Evolutionary conservation across 306 rosid genomes (phyloP).

Genomic region (Prunus armeniaca): DNA sequence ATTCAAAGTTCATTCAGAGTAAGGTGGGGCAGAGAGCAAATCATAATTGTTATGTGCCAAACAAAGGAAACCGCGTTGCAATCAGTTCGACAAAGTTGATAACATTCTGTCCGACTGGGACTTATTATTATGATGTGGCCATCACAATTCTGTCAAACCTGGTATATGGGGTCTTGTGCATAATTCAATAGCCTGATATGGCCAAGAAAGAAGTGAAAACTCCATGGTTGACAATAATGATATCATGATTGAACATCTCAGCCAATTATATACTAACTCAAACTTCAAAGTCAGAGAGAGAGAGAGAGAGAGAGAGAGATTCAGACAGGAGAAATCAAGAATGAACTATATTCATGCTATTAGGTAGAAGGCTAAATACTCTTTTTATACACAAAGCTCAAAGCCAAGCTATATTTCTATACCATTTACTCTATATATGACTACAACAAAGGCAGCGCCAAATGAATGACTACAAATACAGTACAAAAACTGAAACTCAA

Average conservation of each 20-base stretch:
- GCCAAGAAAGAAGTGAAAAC: not conserved
- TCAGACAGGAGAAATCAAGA: not conserved
- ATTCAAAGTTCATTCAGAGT: constrained; percentile 11
- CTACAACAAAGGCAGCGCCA: not conserved
- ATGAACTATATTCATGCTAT: constrained; percentile 5
- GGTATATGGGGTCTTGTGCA: not conserved
- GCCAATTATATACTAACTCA: not conserved
- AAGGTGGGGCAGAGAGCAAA: constrained; percentile 1
- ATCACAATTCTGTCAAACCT: constrained; percentile 1
- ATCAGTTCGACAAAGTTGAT: not conserved
- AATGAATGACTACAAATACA: not conserved
- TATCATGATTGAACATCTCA: not conserved
- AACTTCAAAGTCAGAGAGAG: not conserved
- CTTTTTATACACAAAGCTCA: constrained; percentile 3
- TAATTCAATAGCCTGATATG: not conserved
- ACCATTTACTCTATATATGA: constrained; percentile 25
- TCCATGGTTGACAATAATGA: not conserved
- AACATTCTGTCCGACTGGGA: not conserved
- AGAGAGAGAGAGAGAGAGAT: not conserved
- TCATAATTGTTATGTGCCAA: not conserved
- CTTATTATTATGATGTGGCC: not conserved
- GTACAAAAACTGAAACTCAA: not conserved
- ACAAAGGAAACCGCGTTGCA: constrained; percentile 21
- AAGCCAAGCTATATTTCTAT: not conserved
- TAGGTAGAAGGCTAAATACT: not conserved